Evolutionary conservation across 495 filamentous ascomycete species (phyloP), one percentile per base, ranked within the genome.

Genomic region (Chaetomium fimeti): DNA sequence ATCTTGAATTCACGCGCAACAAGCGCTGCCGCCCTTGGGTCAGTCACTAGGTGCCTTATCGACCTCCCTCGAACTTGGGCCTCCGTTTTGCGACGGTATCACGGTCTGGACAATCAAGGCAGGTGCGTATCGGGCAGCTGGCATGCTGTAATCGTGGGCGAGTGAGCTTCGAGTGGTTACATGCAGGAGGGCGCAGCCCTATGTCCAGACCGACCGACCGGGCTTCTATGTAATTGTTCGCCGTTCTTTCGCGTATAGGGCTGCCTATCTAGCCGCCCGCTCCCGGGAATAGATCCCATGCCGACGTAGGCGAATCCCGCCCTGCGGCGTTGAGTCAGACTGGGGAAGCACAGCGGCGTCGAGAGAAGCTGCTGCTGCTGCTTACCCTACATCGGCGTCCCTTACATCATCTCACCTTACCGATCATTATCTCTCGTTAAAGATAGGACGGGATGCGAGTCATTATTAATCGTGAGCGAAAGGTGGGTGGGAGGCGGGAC

Each of bases 131-230:
- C 59, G 42, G 59, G 59, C 32, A 52, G 18, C 47, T 42, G 58
- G 48, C 36, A 53, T 13, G 22, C 13, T 28, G 29, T 5, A 11
- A 28, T 27, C 5, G 40, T 48, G 40, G 48, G 57, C 9, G 40
- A 43, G 40, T 43, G 40, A 43, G 40, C 3, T 18, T 38, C n/a
- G 47, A 61, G 59, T 53, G 47, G 59, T 51, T 61, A 36, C 59
- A 61, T 52, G 59, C 47, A 52, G 47, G 25, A 40, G 40, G 59
- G 59, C 59, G 59, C 59, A 61, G 59, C 59, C 59, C 59, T 61
- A 53, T 32, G 28, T 15, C 22, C 22, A 48, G 24, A 25, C 32
- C 54, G 32, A 24, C 16, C 29, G 6, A 9, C 6, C 32, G 32
- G 12, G 12, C 32, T 3, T 3, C 29, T 9, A 36, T 36, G 1